Conservation (phyloP, 1,139 yeast genomes). For the Lodderomyces margitis region DNA sequence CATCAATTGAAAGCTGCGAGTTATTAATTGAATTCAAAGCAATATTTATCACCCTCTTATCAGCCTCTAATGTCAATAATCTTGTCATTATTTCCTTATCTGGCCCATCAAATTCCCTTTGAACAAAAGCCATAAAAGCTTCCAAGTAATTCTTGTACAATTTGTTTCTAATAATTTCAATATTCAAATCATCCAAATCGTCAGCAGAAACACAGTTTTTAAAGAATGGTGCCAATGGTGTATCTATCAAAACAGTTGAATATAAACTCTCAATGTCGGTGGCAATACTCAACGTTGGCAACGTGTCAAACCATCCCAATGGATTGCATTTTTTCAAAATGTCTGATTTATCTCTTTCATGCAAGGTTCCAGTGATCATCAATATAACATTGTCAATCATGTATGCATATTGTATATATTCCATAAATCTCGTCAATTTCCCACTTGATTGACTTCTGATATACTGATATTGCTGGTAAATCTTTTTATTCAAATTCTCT, state of each 20-base stretch:
- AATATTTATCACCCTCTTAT: conserved; percentile 89
- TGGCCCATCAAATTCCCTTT: conserved; percentile 63
- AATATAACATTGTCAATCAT: conserved; percentile 98
- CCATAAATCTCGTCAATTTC: conserved; percentile 76
- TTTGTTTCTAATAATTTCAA: conserved; percentile 90
- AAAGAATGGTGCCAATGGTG: conserved; percentile 96
- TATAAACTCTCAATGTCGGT: conserved; percentile 91
- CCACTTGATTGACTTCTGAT: conserved; percentile 82
- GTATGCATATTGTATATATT: conserved; percentile 89
- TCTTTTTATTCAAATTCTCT: conserved; percentile 69
- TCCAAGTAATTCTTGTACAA: conserved; percentile 91
- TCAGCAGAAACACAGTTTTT: conserved; percentile 89
- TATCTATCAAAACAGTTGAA: conserved; percentile 92
- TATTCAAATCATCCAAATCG: conserved; percentile 92
- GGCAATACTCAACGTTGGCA: conserved; percentile 92
- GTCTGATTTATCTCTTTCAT: conserved; percentile 87
- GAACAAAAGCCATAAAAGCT: conserved; percentile 72
- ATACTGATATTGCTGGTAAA: conserved; percentile 82
- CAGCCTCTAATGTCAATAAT: conserved; percentile 87
- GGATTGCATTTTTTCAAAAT: conserved; percentile 91
- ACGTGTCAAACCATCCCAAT: conserved; percentile 96
- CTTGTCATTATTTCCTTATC: conserved; percentile 78
- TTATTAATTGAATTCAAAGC: conserved; percentile 81
- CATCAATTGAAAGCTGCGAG: conserved; percentile 71
- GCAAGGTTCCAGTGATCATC: conserved; percentile 95